phyloP scores from a whole-genome alignment of 768 basidiomycete species.

The Daedaleopsis sinensis region DNA sequence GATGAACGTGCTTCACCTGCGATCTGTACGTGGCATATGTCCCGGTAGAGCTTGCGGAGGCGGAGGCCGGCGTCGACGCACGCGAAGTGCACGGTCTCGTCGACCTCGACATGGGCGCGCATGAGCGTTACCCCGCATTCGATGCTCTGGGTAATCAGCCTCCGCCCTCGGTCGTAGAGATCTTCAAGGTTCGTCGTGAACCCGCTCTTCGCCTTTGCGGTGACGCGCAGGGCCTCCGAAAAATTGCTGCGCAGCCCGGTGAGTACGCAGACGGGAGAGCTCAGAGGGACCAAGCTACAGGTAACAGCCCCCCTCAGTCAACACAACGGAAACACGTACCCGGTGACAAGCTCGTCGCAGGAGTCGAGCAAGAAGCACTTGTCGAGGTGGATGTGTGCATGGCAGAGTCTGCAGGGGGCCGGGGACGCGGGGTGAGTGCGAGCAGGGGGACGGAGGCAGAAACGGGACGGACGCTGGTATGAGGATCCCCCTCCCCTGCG shows the following conservation, averaged over 20 bases:
- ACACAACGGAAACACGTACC: conserved; percentile 40
- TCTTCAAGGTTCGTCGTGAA: conserved; percentile 49
- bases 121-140: conserved; percentile 65
- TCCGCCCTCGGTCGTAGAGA: conserved; percentile 53
- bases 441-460: not conserved
- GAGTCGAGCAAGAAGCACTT: conserved; percentile 67
- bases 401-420: conserved; percentile 44
- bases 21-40: conserved; percentile 58
- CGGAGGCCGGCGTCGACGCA: conserved; percentile 56
- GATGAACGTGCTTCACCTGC: conserved; percentile 42
- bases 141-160: conserved; percentile 59
- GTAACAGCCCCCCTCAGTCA: not conserved
- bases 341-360: conserved; percentile 52
- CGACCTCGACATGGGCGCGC: conserved; percentile 72
- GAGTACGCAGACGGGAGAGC: not conserved
- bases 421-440: conserved; percentile 1
- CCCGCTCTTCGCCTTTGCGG: conserved; percentile 50
- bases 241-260: conserved; percentile 46
- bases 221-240: conserved; percentile 55
- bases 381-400: conserved; percentile 69
- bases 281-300: not conserved
- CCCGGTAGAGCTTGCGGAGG: conserved; percentile 47
- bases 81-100: conserved; percentile 51
- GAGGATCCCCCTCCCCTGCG: conserved; percentile 25
- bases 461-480: conserved; percentile 26